phyloP scores from a whole-genome alignment of 2,329 filamentous ascomycete genomes.

The Lecanicillium sp. region DNA sequence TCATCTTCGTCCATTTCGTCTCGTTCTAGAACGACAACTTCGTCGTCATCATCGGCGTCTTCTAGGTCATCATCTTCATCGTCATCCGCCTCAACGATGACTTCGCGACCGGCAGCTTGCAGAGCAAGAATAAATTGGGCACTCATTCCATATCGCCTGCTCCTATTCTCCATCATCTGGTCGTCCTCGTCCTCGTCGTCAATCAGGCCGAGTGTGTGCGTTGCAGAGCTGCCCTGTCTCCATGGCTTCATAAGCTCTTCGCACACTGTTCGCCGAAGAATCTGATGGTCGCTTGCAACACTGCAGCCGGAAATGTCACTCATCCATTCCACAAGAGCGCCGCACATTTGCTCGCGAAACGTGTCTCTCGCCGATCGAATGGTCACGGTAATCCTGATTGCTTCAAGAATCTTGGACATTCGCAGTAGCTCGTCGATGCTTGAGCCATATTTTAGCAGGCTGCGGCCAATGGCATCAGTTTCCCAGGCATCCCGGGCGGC shows the following conservation, averaged over 20 bases:
- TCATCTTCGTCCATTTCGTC: slow-evolving; percentile 51
- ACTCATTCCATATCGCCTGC: slow-evolving; percentile 23
- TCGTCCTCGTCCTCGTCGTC: slow-evolving; percentile 40
- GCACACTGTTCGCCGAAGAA: slow-evolving; percentile 76
- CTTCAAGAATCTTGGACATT: slow-evolving; percentile 81
- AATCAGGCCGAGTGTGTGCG: slow-evolving; percentile 50
- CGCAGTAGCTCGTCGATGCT: slow-evolving; percentile 66
- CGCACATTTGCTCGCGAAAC: slow-evolving; percentile 97
- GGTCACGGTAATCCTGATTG: slow-evolving; percentile 93
- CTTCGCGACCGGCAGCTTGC: slow-evolving; percentile 24
- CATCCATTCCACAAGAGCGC: slow-evolving; percentile 95
- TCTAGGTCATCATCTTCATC: slow-evolving; percentile 24
- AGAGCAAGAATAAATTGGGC: slow-evolving; percentile 29
- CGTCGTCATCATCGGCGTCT: slow-evolving; percentile 29
- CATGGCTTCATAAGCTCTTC: slow-evolving; percentile 86
- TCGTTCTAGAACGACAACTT: slow-evolving; percentile 23
- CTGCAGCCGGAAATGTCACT: slow-evolving; percentile 85
- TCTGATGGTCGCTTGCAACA: slow-evolving; percentile 69
- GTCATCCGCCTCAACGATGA: slow-evolving; percentile 21
- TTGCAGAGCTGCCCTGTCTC: slow-evolving; percentile 76
- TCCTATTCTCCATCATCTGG: slow-evolving; percentile 33
- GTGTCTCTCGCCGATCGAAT: slow-evolving; percentile 90
- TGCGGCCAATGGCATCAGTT: slow-evolving; percentile 81
- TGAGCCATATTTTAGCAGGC: slow-evolving; percentile 68
- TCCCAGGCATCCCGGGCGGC: slow-evolving; percentile 74